phyloP scores from a whole-genome alignment of 345 rosid genomes.

The Eucalyptus regnans region DNA sequence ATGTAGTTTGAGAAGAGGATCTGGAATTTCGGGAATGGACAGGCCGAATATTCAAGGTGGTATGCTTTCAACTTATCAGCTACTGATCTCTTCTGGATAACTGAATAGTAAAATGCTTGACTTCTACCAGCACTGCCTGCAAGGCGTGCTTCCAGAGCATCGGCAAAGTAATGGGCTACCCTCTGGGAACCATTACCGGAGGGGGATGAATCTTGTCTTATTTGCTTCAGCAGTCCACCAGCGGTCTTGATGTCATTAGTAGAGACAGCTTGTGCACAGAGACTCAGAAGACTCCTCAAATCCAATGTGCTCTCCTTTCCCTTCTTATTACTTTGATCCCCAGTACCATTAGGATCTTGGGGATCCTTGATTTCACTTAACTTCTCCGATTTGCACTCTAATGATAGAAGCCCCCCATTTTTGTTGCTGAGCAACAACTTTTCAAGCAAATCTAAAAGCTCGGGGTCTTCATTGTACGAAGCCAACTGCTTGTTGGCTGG shows the following conservation, averaged over 20 bases:
- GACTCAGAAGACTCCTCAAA: constrained; percentile 13
- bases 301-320: constrained; percentile 4
- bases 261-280: constrained; percentile 17
- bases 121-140: constrained; percentile 7
- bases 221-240: constrained; percentile 10
- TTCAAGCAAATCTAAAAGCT: constrained; percentile 57
- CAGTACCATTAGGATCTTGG: constrained; percentile 4
- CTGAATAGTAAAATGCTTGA: background rate
- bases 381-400: background rate
- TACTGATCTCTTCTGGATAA: background rate
- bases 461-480: constrained; percentile 16
- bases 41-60: constrained; percentile 13
- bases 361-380: background rate
- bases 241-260: constrained; percentile 12
- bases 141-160: constrained; percentile 18
- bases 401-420: background rate
- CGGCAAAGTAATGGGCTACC: constrained; percentile 24
- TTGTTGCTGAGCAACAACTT: constrained; percentile 18
- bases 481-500: constrained; percentile 53
- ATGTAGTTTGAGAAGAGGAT: constrained; percentile 14
- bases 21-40: constrained; percentile 22
- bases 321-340: background rate
- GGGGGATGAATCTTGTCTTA: constrained; percentile 20
- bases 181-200: constrained; percentile 23
- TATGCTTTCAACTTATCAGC: constrained; percentile 32